A percentile compares a stretch with the other conserved stretches of the same genome.
phyloP scores from a whole-genome alignment of 331 rosid genomes.

The Quercus lobata region DNA sequence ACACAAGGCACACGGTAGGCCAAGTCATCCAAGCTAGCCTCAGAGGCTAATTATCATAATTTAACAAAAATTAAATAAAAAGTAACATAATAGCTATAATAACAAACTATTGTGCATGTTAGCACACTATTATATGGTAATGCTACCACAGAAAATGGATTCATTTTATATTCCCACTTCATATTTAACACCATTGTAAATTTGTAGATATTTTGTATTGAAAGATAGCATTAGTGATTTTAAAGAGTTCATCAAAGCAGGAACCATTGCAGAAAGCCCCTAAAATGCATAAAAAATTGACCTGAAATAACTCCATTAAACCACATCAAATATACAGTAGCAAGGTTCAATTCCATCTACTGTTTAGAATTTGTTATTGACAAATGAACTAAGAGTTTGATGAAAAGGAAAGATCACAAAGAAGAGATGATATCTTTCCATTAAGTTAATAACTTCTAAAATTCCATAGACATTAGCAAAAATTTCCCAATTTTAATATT shows the following conservation, averaged over 20 bases:
- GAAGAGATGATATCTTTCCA: neutral
- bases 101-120: neutral
- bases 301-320: neutral
- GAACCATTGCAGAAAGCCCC: neutral
- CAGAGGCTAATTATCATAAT: neutral
- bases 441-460: neutral
- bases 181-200: neutral
- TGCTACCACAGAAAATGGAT: neutral
- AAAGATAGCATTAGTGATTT: neutral
- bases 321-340: neutral
- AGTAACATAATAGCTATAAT: neutral
- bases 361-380: neutral
- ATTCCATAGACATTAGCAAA: neutral
- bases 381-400: neutral
- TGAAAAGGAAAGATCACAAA: neutral
- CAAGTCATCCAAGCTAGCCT: too few relatives aligned
- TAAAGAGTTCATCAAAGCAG: neutral
- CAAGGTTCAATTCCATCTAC: neutral
- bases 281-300: neutral
- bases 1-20: too few relatives aligned
- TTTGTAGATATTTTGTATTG: neutral
- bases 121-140: neutral
- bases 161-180: neutral
- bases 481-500: neutral
- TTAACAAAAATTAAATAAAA: neutral